Base-by-base conservation (phyloP, 106 monocot species). In the Dioscorea dumetorum region DNA sequence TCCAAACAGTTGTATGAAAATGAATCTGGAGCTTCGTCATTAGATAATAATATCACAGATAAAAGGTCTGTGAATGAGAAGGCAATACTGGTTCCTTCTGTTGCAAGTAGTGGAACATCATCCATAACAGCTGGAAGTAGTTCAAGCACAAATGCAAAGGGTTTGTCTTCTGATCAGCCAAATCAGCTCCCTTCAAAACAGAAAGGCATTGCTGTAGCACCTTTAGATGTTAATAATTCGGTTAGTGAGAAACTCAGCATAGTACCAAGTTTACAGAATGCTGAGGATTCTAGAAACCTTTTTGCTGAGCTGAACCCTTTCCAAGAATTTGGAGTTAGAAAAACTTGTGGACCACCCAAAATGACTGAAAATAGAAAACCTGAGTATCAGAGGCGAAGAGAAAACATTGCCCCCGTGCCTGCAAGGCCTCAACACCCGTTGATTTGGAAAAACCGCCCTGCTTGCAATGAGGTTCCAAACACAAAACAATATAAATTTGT, bases 301-400 rank as follows among this genome's bases (percentile, higher is more conserved):
- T 99, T 99, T 81, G 75, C 92, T 53, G 97, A 99, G 17, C 84
- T 99, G 33, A 90, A 99, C 52, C 97, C 97, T 48, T 93, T 99
- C 70, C 83, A 78, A 48, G 68, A 20, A 32, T 31, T 34, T 78
- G 82, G 72, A 69, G 61, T 57, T 48, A 63, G 58, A 65, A 88
- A 85, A 72, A 53, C 69, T 69, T n/a, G 75, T 74, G 21, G 61
- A 63, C 76, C 63, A 15, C 70, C 71, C 4, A 81, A 78, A 64
- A 50, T 61, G 35, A 49, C 70, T 69, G 90, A 82, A 52, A 73
- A 57, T 69, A 86, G 61, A 62, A 76, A 70, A 20, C 76, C 68
- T 50, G 97, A 72, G 63, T 90, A 76, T 28, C 82, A 87, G 54
- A 87, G 77, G 65, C 79, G 64, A 11, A 71, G 85, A 76, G 92